Percentiles rank a stretch among this genome's conserved stretches.
phyloP scores from a whole-genome alignment of 139 green algal genomes.

The Picochlorum sp. region DNA sequence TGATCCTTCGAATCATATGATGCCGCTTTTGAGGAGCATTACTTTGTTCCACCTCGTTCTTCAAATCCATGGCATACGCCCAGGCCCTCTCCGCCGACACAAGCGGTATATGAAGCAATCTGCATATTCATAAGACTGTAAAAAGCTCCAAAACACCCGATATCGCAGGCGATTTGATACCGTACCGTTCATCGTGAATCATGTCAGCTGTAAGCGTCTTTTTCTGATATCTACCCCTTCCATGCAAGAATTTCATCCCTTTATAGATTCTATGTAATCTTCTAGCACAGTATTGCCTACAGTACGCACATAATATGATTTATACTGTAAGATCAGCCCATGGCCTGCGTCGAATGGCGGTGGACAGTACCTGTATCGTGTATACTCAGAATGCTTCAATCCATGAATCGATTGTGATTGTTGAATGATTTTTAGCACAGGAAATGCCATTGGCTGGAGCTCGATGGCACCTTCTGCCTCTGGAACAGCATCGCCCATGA shows the following conservation, averaged over 20 bases:
- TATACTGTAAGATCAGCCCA: too few relatives aligned
- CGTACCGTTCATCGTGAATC: slow-evolving; percentile 60
- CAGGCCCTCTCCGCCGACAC: slow-evolving; percentile 79
- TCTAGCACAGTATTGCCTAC: slow-evolving; percentile 77
- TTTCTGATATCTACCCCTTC: slow-evolving; percentile 71
- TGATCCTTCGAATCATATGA: slow-evolving; percentile 58
- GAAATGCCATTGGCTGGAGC: neutral
- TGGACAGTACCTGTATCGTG: slow-evolving; percentile 24
- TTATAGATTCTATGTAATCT: slow-evolving; percentile 71
- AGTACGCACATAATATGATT: neutral
- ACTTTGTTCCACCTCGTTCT: slow-evolving; percentile 52
- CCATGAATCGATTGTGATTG: slow-evolving; percentile 22
- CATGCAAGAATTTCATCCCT: slow-evolving; percentile 75
- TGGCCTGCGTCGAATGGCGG: too few relatives aligned
- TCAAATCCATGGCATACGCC: slow-evolving; percentile 83
- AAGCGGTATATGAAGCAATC: slow-evolving; percentile 76
- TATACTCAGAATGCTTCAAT: slow-evolving; percentile 30
- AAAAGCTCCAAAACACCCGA: neutral
- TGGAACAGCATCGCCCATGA: neutral
- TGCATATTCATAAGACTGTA: slow-evolving; percentile 26
- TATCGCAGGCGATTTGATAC: neutral
- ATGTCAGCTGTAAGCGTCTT: slow-evolving; percentile 55
- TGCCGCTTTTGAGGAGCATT: slow-evolving; percentile 38
- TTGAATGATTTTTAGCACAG: slow-evolving; percentile 4
- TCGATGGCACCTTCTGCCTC: neutral